phyloP scores from a whole-genome alignment of 2,329 filamentous ascomycete genomes.

The Fusarium nanum region DNA sequence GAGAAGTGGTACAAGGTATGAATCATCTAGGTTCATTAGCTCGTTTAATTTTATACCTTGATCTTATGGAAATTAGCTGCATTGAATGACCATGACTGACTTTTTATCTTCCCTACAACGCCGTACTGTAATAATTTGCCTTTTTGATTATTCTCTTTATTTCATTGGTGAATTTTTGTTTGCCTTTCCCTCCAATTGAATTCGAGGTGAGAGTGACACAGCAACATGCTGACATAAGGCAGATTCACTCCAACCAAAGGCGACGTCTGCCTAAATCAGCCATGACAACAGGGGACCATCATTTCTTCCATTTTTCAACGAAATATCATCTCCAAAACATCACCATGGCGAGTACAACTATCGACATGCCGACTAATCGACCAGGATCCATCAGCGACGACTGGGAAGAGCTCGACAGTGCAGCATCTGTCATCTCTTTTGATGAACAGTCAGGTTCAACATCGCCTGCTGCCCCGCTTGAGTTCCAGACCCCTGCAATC shows the following conservation, averaged over 20 bases:
- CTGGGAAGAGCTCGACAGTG: conserved; percentile 39
- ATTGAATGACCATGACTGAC: too few species aligned
- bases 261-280: conserved; percentile 26
- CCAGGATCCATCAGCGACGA: conserved; percentile 36
- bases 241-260: neutral
- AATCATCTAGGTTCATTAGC: neutral
- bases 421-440: conserved; percentile 36
- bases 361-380: conserved; percentile 8
- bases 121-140: too few species aligned
- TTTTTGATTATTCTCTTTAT: too few species aligned
- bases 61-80: neutral
- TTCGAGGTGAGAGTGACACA: neutral
- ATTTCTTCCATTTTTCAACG: neutral
- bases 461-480: neutral
- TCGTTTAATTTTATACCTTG: neutral
- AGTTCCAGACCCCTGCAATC: neutral
- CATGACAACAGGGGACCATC: neutral
- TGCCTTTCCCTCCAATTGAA: neutral
- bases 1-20: neutral
- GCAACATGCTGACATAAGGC: conserved; percentile 17
- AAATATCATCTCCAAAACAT: fast-evolving
- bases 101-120: too few species aligned
- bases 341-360: neutral
- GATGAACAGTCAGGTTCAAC: conserved; percentile 7
- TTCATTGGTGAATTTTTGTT: fast-evolving